Evolutionary conservation across 192 early-diverging fungal genomes (phyloP).

Genomic region (Phycomyces blakesleeanus): DNA sequence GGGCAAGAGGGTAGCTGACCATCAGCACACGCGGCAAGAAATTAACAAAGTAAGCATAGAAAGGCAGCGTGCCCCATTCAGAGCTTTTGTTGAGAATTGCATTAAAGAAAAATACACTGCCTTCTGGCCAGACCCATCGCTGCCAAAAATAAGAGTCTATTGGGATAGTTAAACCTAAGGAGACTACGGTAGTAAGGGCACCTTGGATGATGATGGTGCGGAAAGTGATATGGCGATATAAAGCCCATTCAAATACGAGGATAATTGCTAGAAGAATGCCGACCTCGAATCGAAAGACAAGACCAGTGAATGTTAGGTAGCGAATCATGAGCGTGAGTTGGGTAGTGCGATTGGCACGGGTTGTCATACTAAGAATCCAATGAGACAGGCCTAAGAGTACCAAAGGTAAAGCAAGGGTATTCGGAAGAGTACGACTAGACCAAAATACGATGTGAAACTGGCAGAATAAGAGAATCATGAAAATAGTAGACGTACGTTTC

Average conservation of each 20-base stretch:
- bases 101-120: conserved; percentile 73
- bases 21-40: conserved; percentile 78
- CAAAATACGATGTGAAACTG: conserved; percentile 94
- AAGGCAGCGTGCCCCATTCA: conserved; percentile 73
- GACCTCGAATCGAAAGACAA: conserved; percentile 56
- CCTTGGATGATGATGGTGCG: conserved; percentile 21
- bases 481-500: conserved; percentile 42
- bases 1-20: conserved; percentile 63
- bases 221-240: conserved; percentile 11
- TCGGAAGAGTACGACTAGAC: conserved; percentile 82
- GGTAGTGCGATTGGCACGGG: conserved; percentile 2
- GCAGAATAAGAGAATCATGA: conserved; percentile 46
- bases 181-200: conserved; percentile 21
- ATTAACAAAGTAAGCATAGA: conserved; percentile 63
- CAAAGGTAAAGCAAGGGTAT: conserved; percentile 77
- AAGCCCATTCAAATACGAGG: conserved; percentile 31
- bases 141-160: conserved; percentile 82
- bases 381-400: conserved; percentile 31
- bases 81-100: conserved; percentile 57
- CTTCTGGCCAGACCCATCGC: conserved; percentile 68
- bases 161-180: conserved; percentile 41
- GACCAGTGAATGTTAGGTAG: conserved; percentile 38
- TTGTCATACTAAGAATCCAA: conserved; percentile 20
- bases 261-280: conserved; percentile 39
- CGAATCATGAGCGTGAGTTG: conserved; percentile 40